Evolutionary conservation across 1,139 yeast genomes (phyloP).

Genomic region (Geotrichum reessii): DNA sequence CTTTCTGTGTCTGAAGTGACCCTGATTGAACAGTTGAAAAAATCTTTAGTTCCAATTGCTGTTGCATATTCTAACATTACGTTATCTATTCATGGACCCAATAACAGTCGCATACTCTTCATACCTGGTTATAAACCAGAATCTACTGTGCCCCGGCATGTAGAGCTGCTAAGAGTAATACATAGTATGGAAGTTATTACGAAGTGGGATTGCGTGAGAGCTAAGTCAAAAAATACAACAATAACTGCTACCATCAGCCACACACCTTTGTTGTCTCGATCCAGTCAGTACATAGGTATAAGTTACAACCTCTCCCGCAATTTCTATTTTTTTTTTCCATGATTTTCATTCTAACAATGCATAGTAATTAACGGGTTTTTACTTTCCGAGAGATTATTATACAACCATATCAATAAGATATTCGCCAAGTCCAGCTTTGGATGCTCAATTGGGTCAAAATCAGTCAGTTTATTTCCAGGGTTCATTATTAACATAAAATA

Average conservation of each 20-base stretch:
- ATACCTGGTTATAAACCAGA: not conserved
- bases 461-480: slow-evolving; percentile 20
- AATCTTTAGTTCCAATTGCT: slow-evolving; percentile 36
- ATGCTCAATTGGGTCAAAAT: not conserved
- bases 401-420: slow-evolving; percentile 32
- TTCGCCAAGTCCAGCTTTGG: slow-evolving; percentile 24
- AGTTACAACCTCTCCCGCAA: not conserved
- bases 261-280: slow-evolving; percentile 35
- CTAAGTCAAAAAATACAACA: slow-evolving; percentile 21
- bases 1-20: slow-evolving; percentile 28
- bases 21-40: slow-evolving; percentile 37
- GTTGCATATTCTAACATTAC: slow-evolving; percentile 32
- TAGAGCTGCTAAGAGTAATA: slow-evolving; percentile 22
- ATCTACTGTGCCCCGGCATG: slow-evolving; percentile 16
- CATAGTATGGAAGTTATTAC: slow-evolving; percentile 24
- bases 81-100: slow-evolving; percentile 25
- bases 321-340: not conserved
- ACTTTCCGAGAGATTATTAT: slow-evolving; percentile 26
- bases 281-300: slow-evolving; percentile 41
- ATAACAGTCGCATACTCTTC: slow-evolving; percentile 13
- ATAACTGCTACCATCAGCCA: slow-evolving; percentile 35
- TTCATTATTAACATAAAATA: slow-evolving; percentile 39
- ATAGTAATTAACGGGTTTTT: slow-evolving; percentile 14
- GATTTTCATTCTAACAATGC: not conserved
- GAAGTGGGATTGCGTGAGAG: slow-evolving; percentile 25